Evolutionary conservation across 208 protist genomes (phyloP), one percentile per base, ranked within the genome.

Genomic region (Acanthamoeba healyi): DNA sequence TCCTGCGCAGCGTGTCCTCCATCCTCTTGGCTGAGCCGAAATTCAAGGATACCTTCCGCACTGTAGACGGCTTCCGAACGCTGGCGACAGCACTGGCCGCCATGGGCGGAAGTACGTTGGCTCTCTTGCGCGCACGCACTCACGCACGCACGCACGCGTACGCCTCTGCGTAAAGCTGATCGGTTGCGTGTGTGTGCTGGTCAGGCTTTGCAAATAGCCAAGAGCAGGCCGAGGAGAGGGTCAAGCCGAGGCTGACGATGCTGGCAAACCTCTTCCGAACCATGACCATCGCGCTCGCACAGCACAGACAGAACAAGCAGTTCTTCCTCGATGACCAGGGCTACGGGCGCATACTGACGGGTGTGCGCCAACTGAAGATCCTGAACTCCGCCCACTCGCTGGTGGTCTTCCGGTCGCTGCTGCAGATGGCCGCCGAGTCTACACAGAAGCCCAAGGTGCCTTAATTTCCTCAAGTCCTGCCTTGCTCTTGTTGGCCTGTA

Each of bases 31-130:
- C 46, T 26, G 51, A 65, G 56, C 84, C 54, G 22, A 36, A 19
- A 4, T 91, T 91, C 61, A 91, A 91, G 84, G 56, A 70, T 34
- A 63, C 24, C 15, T 91, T 91, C 84, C 84, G 84, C 19, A 44
- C 0, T 7, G 34, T 65, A 10, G 56, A 44, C 36, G 84, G 84
- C 0, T 91, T 91, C 54, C n/a, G n/a, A 4, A 70, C 84, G 15
- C 34, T 91, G 46, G 0, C 61, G 22, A 29, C 84, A 6, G 84
- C 34, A 3, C 54, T 91, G 15, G 46, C 84, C n/a, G 51, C 44
- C 46, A 65, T 91, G 84, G 34, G 34, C 61, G 32, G 36, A 26
- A 44, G 84, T 91, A 91, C 84, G 38, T 51, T 5, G 40, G 12
- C 15, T 26, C 7, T 63, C n/a, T 22, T 22, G 56, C n/a, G n/a